phyloP scores from a whole-genome alignment of 2,329 filamentous ascomycete species.

The Teratosphaeria pseudoeucalypti region DNA sequence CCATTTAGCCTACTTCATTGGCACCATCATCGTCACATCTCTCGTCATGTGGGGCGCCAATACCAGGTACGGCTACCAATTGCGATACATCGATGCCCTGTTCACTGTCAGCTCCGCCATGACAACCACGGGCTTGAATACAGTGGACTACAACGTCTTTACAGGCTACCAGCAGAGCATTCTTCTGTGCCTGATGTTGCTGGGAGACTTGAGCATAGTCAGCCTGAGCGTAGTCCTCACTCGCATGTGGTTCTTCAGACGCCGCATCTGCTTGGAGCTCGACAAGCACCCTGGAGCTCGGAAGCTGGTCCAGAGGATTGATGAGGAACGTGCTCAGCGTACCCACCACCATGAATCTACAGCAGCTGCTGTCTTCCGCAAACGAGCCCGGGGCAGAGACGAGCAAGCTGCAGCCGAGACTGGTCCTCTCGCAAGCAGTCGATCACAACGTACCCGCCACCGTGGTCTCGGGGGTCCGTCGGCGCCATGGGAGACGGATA shows the following conservation, averaged over 20 bases:
- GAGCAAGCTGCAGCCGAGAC: neutral
- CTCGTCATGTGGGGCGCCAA: slow-evolving; percentile 8
- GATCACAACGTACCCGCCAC: neutral
- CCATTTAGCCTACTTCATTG: slow-evolving; percentile 11
- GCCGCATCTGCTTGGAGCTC: slow-evolving; percentile 1
- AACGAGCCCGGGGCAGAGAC: neutral
- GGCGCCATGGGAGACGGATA: neutral
- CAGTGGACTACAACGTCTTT: slow-evolving; percentile 7
- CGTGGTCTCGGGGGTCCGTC: neutral
- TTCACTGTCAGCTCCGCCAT: slow-evolving; percentile 9
- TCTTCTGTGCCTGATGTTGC: slow-evolving; percentile 6
- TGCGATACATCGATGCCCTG: slow-evolving; percentile 10
- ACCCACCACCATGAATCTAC: neutral
- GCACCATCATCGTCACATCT: slow-evolving; percentile 8
- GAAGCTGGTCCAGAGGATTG: slow-evolving; percentile 1
- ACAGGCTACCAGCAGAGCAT: slow-evolving; percentile 10
- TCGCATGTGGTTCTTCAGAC: slow-evolving; percentile 6
- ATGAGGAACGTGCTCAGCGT: slow-evolving; percentile 1
- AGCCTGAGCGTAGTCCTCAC: slow-evolving; percentile 8
- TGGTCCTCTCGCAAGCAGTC: neutral
- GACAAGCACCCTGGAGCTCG: neutral
- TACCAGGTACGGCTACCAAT: slow-evolving; percentile 1
- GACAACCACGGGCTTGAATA: slow-evolving; percentile 9
- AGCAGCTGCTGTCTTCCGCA: neutral
- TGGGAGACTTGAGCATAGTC: slow-evolving; percentile 9